Conservation (phyloP, 352 stramenopile genomes). For the Phytopythium ostracodes region DNA sequence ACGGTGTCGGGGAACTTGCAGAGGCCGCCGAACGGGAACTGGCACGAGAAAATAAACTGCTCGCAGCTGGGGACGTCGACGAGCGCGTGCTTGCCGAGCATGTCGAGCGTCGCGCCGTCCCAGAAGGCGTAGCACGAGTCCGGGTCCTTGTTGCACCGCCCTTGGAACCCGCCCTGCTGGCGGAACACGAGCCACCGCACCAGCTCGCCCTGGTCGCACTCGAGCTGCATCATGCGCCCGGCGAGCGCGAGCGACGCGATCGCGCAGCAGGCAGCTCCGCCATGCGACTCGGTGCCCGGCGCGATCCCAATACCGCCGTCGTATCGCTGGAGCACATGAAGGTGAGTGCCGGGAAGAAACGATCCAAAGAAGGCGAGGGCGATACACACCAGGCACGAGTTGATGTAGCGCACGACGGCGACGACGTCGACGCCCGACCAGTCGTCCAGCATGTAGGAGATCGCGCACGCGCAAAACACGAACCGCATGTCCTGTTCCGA, state of each 20-base stretch:
- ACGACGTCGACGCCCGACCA: constrained; percentile 69
- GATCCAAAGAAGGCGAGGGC: background rate
- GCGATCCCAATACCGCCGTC: constrained; percentile 79
- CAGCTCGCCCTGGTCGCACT: constrained; percentile 59
- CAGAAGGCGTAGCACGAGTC: constrained; percentile 93
- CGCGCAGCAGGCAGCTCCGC: constrained; percentile 68
- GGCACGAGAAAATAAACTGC: constrained; percentile 81
- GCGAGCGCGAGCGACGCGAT: constrained; percentile 71
- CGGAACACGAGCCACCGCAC: constrained; percentile 83
- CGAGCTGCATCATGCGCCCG: constrained; percentile 61
- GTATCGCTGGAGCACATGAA: constrained; percentile 42
- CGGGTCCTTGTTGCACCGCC: constrained; percentile 86
- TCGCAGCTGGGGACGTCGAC: constrained; percentile 69
- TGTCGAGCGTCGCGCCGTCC: constrained; percentile 84
- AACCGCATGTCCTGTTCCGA: constrained; percentile 89
- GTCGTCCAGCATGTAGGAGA: constrained; percentile 85
- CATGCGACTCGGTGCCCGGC: constrained; percentile 62
- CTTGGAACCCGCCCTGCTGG: constrained; percentile 85
- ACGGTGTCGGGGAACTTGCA: constrained; percentile 72
- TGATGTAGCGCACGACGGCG: constrained; percentile 75
- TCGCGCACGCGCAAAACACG: constrained; percentile 84
- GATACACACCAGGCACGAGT: constrained; percentile 70
- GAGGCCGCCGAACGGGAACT: constrained; percentile 82
- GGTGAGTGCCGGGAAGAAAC: background rate
- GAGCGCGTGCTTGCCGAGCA: constrained; percentile 74